A percentile compares a stretch with the other conserved stretches of the same genome.
phyloP scores from a whole-genome alignment of 495 filamentous ascomycete genomes.

The Penicillium cosmopolitanum region DNA sequence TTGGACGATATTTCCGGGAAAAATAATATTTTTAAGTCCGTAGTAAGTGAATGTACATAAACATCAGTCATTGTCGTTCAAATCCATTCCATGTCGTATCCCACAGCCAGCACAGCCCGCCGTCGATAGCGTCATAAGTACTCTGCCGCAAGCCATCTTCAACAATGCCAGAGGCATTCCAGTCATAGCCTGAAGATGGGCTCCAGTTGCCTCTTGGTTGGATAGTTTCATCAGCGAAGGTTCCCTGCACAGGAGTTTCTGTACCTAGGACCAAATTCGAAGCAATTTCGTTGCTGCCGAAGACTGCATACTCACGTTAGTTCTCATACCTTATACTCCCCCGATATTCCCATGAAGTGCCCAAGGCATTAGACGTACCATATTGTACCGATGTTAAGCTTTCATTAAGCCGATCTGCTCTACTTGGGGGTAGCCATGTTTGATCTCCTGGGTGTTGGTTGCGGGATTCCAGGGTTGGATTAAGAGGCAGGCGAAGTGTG shows the following conservation, averaged over 20 bases:
- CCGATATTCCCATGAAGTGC: constrained; percentile 3
- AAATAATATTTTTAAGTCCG: background rate
- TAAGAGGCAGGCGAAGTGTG: constrained; percentile 29
- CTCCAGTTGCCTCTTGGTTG: background rate
- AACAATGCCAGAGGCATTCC: background rate
- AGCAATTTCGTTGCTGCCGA: background rate
- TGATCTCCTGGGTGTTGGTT: constrained; percentile 12
- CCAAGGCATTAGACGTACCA: constrained; percentile 16
- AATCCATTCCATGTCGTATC: constrained; percentile 33
- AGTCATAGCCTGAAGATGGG: background rate
- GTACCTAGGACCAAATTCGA: background rate
- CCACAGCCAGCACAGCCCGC: constrained; percentile 35
- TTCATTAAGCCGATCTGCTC: constrained; percentile 28
- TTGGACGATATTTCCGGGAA: background rate
- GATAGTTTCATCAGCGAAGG: background rate
- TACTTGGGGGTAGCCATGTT: constrained; percentile 12
- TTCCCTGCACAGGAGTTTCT: background rate
- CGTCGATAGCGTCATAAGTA: constrained; percentile 15
- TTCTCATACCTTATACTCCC: background rate
- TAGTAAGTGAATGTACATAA: background rate
- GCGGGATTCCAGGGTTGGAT: constrained; percentile 16
- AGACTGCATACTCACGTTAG: background rate
- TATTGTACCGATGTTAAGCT: constrained; percentile 32
- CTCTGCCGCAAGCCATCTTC: constrained; percentile 3
- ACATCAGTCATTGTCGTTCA: constrained; percentile 5